These are phyloP conservation scores for Pseudocercospora crystallina DNA, from an alignment of 2,329 filamentous ascomycete species.

Conservation along the genomic window DNA sequence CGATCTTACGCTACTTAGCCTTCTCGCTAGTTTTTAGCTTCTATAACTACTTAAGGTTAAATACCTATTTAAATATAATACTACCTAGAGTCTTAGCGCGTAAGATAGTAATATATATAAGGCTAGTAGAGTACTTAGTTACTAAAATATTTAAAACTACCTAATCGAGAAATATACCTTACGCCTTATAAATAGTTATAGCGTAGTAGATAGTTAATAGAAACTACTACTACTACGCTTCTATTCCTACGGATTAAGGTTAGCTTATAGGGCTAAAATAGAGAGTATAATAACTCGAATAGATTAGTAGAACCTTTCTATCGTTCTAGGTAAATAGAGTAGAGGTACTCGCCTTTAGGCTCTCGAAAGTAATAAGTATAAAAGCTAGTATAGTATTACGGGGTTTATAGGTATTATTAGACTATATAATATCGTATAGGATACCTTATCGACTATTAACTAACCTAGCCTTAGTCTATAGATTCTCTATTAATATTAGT, in stretches of 20 bases:
- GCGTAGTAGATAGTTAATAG: not conserved
- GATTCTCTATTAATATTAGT: not conserved
- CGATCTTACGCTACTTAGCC: too few relatives aligned
- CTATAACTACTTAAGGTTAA: too few relatives aligned
- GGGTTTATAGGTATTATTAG: not conserved
- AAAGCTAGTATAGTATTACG: not conserved
- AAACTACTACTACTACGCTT: not conserved
- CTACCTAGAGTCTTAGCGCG: not conserved
- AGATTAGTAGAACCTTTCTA: not conserved
- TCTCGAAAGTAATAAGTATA: not conserved
- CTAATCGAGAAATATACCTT: not conserved
- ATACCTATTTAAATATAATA: not conserved
- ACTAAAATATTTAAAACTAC: not conserved
- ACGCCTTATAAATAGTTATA: slow-evolving; percentile 5
- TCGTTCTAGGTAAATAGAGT: not conserved
- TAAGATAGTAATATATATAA: not conserved
- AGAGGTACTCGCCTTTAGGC: too few relatives aligned
- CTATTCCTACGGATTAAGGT: not conserved
- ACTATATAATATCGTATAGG: not conserved
- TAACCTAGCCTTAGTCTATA: not conserved
- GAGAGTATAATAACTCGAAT: not conserved
- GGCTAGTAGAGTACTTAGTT: not conserved
- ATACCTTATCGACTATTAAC: not conserved
- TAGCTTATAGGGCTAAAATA: not conserved
- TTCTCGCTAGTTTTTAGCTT: too few relatives aligned